These are phyloP conservation scores for Cucumis hystrix DNA, from an alignment of 306 rosid genomes.

Conservation along the genomic window DNA sequence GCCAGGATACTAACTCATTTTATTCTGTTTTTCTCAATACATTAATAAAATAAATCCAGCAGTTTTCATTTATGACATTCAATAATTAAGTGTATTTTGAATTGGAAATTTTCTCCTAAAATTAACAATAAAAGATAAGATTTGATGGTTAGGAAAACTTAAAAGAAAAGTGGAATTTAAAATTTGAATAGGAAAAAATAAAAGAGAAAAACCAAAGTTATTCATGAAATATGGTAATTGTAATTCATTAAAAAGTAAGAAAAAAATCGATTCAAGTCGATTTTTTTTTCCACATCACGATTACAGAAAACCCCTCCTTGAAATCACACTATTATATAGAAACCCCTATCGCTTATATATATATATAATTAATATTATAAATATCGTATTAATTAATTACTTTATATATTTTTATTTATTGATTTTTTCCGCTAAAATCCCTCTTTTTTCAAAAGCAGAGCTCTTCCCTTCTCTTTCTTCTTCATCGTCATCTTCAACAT, in stretches of 20 bases:
- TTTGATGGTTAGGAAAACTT: too few species aligned
- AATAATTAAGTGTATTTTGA: too few species aligned
- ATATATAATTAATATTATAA: not conserved
- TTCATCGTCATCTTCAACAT: not conserved
- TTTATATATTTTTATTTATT: not conserved
- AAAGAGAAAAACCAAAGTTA: not conserved
- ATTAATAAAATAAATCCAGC: too few species aligned
- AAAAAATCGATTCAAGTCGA: not conserved
- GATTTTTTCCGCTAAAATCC: not conserved
- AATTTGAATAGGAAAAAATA: too few species aligned
- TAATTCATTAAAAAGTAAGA: constrained; percentile 4
- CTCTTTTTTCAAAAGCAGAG: not conserved
- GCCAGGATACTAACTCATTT: too few species aligned
- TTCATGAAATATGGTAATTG: not conserved
- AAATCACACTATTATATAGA: constrained; percentile 4
- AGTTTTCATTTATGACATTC: too few species aligned
- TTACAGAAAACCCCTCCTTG: not conserved
- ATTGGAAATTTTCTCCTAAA: too few species aligned
- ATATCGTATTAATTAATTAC: not conserved
- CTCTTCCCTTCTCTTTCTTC: not conserved
- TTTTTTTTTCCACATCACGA: not conserved
- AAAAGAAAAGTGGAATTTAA: not conserved
- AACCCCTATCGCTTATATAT: not conserved
- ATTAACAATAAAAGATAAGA: too few species aligned
- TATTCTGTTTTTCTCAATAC: too few species aligned